Conservation (phyloP, 164 flowering plant species). For the Chloranthus sessilifolius region DNA sequence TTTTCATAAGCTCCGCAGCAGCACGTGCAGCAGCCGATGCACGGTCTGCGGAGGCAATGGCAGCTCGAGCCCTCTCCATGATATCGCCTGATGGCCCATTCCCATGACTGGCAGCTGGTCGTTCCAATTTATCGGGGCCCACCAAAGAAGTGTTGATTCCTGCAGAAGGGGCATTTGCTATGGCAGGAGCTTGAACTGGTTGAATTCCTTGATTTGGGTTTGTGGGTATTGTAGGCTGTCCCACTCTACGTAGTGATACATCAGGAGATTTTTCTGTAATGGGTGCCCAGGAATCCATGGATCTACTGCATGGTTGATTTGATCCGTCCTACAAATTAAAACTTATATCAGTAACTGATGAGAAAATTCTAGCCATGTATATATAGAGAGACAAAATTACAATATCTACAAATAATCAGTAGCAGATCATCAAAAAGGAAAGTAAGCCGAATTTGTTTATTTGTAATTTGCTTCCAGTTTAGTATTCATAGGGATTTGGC, state of each 20-base stretch:
- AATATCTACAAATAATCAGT: neutral
- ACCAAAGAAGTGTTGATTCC: slow-evolving; percentile 10
- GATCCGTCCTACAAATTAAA: slow-evolving; percentile 58
- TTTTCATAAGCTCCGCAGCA: slow-evolving; percentile 67
- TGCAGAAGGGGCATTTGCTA: neutral
- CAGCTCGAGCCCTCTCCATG: slow-evolving; percentile 74
- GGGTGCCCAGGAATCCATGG: slow-evolving; percentile 20
- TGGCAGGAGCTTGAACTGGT: slow-evolving; percentile 15
- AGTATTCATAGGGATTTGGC: too few species aligned
- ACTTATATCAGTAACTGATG: neutral
- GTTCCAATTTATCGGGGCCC: slow-evolving; percentile 19
- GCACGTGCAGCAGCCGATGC: slow-evolving; percentile 88
- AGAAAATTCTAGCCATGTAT: neutral
- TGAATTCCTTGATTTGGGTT: slow-evolving; percentile 21
- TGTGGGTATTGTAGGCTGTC: slow-evolving; percentile 17
- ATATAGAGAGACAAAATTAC: too few species aligned
- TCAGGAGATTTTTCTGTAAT: slow-evolving; percentile 9
- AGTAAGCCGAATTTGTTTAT: too few species aligned
- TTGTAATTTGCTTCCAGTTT: too few species aligned
- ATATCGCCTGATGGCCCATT: slow-evolving; percentile 41
- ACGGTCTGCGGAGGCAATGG: slow-evolving; percentile 82
- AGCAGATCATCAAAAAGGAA: neutral
- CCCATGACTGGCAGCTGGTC: slow-evolving; percentile 13
- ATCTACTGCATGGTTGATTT: slow-evolving; percentile 28
- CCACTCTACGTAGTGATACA: slow-evolving; percentile 21